phyloP scores from a whole-genome alignment of 139 green algal genomes.

The Bryopsis sp. region DNA sequence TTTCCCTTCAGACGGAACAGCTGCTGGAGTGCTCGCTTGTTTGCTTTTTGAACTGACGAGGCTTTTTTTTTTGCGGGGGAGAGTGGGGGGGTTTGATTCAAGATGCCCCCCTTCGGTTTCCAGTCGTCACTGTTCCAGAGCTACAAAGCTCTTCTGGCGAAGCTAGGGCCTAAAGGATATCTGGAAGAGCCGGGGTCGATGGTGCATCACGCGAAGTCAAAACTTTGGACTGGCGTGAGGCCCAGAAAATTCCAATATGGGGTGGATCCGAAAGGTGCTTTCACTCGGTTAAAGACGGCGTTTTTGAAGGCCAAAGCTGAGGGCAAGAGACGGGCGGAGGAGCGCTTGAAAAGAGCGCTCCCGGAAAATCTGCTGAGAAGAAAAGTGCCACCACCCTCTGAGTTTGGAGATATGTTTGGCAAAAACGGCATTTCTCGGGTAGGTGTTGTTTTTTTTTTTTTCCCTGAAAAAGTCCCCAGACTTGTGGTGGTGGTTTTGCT shows the following conservation, averaged over 20 bases:
- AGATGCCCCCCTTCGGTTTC: too few species aligned
- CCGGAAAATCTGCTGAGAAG: background rate
- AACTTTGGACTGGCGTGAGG: background rate
- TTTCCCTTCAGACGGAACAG: too few species aligned
- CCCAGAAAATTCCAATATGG: background rate
- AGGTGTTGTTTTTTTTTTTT: too few species aligned
- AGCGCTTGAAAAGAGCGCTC: background rate
- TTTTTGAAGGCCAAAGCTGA: background rate
- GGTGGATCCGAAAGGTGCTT: background rate
- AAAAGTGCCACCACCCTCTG: background rate
- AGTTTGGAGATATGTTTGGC: conserved; percentile 7
- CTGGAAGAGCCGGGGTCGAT: background rate
- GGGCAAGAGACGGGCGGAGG: background rate
- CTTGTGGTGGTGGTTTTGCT: too few species aligned
- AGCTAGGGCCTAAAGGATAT: background rate
- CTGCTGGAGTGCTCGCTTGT: too few species aligned
- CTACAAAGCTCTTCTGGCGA: conserved; percentile 1
- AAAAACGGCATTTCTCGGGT: background rate
- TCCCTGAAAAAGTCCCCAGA: too few species aligned
- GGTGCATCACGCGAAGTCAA: background rate
- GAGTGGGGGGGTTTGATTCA: too few species aligned
- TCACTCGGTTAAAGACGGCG: background rate
- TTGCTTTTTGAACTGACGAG: too few species aligned
- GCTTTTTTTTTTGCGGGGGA: too few species aligned
- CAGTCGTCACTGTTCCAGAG: background rate